phyloP scores from a whole-genome alignment of 2,329 filamentous ascomycete genomes.

The Macrophomina tecta region DNA sequence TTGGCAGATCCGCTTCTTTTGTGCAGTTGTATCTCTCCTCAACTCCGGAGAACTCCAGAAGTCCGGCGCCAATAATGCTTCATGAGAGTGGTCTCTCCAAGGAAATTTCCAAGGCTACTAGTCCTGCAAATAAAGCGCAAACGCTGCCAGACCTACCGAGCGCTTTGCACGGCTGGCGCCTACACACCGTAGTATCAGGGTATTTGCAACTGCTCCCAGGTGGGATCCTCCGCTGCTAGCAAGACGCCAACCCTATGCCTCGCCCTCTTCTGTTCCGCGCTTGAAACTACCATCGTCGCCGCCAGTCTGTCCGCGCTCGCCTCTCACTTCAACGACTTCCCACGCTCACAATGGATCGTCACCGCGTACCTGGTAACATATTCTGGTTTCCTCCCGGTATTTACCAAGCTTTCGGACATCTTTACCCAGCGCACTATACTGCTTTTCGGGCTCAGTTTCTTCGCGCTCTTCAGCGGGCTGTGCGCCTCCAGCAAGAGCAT shows the following conservation, averaged over 20 bases:
- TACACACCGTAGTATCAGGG: no score
- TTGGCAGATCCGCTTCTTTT: no score
- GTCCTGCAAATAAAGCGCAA: no score
- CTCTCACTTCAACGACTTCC: conserved; percentile 37
- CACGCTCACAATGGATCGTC: conserved; percentile 41
- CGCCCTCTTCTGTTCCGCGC: conserved; percentile 41
- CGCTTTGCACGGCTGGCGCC: no score
- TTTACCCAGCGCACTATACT: conserved; percentile 38
- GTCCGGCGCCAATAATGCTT: no score
- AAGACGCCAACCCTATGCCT: conserved; percentile 36
- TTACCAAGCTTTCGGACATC: conserved; percentile 28
- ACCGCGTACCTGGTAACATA: conserved; percentile 43
- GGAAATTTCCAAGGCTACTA: no score
- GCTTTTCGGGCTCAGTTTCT: conserved; percentile 35
- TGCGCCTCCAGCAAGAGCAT: conserved; percentile 40
- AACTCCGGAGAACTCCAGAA: no score
- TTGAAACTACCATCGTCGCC: conserved; percentile 43
- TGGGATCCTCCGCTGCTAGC: no score
- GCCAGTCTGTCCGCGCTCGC: conserved; percentile 41
- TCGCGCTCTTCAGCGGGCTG: conserved; percentile 42
- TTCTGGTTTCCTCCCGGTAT: conserved; percentile 32
- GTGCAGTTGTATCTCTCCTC: no score
- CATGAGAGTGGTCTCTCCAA: no score
- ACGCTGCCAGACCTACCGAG: no score
- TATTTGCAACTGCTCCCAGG: no score